Conservation (phyloP, 331 rosid species). For the Prunus yedoensis region DNA sequence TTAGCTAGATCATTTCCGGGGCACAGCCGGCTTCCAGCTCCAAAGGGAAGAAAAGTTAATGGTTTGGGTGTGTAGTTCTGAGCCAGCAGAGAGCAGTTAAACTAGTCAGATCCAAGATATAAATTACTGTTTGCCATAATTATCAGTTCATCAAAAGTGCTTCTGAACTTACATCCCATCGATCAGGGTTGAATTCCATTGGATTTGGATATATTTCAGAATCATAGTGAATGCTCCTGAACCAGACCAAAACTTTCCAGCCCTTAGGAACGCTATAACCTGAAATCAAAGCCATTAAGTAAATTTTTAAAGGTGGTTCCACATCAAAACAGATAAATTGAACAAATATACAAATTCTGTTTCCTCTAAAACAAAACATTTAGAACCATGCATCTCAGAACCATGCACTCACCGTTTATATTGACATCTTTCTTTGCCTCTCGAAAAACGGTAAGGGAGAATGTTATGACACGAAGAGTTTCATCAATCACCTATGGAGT, state of each 20-base stretch:
- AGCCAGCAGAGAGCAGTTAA: conserved; percentile 11
- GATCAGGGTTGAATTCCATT: conserved; percentile 63
- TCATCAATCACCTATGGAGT: conserved; percentile 69
- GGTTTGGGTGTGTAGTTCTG: conserved; percentile 53
- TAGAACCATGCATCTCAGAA: no score
- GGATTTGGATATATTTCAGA: conserved; percentile 84
- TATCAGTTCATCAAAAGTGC: neutral
- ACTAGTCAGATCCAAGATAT: neutral
- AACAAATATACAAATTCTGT: no score
- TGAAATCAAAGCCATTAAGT: conserved; percentile 21
- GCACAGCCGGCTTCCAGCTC: conserved; percentile 76
- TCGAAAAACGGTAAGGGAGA: conserved; percentile 62
- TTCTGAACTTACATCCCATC: conserved; percentile 77
- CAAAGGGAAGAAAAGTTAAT: conserved; percentile 83
- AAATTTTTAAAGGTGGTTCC: neutral
- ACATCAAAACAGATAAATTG: no score
- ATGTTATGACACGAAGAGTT: conserved; percentile 59
- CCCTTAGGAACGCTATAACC: conserved; percentile 85
- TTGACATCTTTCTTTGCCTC: conserved; percentile 68
- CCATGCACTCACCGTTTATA: conserved; percentile 50
- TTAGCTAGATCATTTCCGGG: conserved; percentile 93
- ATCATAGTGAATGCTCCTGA: conserved; percentile 76
- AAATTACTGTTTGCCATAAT: neutral
- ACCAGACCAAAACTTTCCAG: conserved; percentile 86
- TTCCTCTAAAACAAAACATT: no score